phyloP scores from a whole-genome alignment of 2,329 filamentous ascomycete species.

The Alternaria sp. region DNA sequence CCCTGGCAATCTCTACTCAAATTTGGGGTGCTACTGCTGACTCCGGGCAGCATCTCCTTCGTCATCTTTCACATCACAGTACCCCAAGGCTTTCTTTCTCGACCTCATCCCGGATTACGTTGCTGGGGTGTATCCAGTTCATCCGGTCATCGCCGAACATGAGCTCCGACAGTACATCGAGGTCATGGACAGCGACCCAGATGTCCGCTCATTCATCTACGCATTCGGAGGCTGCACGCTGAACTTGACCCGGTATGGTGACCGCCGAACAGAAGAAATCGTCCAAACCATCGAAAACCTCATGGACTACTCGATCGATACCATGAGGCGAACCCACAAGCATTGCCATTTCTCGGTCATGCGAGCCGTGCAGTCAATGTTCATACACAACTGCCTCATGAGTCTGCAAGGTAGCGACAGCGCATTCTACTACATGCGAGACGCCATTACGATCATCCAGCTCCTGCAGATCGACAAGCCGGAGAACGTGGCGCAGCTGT shows the following conservation, averaged over 20 bases:
- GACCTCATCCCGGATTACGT: constrained; percentile 55
- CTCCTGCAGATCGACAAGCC: constrained; percentile 51
- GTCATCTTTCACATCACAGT: constrained; percentile 25
- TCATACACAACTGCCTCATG: constrained; percentile 61
- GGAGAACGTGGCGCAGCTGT: constrained; percentile 40
- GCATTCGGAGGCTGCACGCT: constrained; percentile 56
- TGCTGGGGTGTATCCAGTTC: constrained; percentile 55
- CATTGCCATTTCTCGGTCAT: constrained; percentile 53
- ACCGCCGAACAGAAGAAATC: constrained; percentile 41
- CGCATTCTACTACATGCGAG: constrained; percentile 59
- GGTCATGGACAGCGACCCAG: constrained; percentile 48
- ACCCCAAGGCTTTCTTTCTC: constrained; percentile 46
- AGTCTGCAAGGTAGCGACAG: constrained; percentile 56
- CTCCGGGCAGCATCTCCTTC: constrained; percentile 19
- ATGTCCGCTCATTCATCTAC: constrained; percentile 53
- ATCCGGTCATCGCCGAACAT: constrained; percentile 53
- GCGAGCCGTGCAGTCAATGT: constrained; percentile 59
- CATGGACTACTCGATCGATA: constrained; percentile 45
- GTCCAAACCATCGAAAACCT: constrained; percentile 41
- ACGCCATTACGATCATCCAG: constrained; percentile 53
- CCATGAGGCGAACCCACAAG: constrained; percentile 46
- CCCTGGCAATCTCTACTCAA: background rate
- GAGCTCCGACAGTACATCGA: constrained; percentile 48
- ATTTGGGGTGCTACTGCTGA: constrained; percentile 10
- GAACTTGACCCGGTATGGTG: constrained; percentile 49